Evolutionary conservation across 2,329 filamentous ascomycete genomes (phyloP), one percentile per base, ranked within the genome.

Genomic region (Arachnomyces sp.): DNA sequence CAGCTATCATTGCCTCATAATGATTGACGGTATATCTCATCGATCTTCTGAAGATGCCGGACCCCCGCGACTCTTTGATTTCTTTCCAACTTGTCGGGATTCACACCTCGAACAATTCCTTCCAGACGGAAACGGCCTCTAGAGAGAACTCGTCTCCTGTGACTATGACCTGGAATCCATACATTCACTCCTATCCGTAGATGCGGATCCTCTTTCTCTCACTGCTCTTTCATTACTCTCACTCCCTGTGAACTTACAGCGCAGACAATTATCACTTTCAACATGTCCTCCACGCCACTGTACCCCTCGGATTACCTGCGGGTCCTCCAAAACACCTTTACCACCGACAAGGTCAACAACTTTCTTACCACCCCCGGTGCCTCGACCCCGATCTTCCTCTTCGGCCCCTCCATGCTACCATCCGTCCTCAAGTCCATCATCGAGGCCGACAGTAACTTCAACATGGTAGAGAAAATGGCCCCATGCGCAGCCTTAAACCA

Each of bases 351-450:
- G 16, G 36, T 59, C 11, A 38, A 44, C 3, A 11, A 39, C 2
- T 45, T 50, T 16, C 39, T 55, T n/a, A 36, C 41, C 12, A 38
- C 43, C 31, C 45, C 44, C 9, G 43, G 43, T 33, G 43, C 46
- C 17, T 36, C 50, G 3, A 44, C 49, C 0, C 51, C 48, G 1
- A 28, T 57, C 14, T 61, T 60, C 42, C 42, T 60, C 37, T 55
- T 56, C 43, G 52, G 51, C 3, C 42, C 43, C 3, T 44, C 58
- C 13, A 57, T 58, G 57, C 48, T 60, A 6, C 58, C 58, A 7
- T 54, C 51, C 1, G 49, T 54, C 7, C 46, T 61, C 5, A 58
- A 57, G 29, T 52, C 53, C 34, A 44, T 50, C 34, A 48, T 51
- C 18, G 43, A 48, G n/a, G 28, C 48, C 7, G 31, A 44, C n/a